Conservation (phyloP, 371 early-diverging fungal species). For the Mortierella sp. region DNA sequence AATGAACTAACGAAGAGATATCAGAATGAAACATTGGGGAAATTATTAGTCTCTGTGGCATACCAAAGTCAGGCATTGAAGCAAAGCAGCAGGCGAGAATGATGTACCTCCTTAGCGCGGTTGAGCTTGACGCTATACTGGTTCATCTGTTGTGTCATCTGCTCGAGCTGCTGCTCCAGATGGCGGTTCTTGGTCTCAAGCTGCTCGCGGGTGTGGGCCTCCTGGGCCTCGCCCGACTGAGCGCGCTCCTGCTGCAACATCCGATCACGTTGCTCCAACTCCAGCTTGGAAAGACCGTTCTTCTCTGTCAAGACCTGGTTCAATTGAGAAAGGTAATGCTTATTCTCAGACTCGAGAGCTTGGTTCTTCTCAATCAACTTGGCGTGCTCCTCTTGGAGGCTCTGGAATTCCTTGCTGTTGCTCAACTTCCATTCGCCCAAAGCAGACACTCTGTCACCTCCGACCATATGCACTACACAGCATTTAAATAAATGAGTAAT, state of each 20-base stretch:
- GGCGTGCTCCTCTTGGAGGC: conserved; percentile 28
- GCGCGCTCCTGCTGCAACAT: conserved; percentile 47
- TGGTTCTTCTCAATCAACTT: conserved; percentile 28
- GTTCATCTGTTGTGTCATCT: conserved; percentile 69
- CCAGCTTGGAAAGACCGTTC: conserved; percentile 36
- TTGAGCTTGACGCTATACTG: conserved; percentile 67
- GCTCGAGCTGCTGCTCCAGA: conserved; percentile 64
- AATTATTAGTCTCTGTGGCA: not conserved
- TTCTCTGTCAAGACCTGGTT: conserved; percentile 41
- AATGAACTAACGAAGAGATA: conserved; percentile 29
- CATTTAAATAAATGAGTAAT: not conserved
- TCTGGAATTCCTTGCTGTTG: conserved; percentile 35
- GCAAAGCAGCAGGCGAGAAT: not conserved
- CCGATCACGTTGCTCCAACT: conserved; percentile 30
- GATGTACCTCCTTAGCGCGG: conserved; percentile 81
- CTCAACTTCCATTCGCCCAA: conserved; percentile 46
- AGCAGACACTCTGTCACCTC: conserved; percentile 26
- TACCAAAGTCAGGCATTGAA: not conserved
- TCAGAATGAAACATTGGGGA: not conserved
- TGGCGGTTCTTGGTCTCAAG: conserved; percentile 58
- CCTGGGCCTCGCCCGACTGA: conserved; percentile 55
- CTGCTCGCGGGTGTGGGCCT: conserved; percentile 59
- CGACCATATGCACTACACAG: conserved; percentile 41
- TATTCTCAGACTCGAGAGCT: conserved; percentile 54
- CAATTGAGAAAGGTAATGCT: conserved; percentile 39